phyloP scores from a whole-genome alignment of 768 basidiomycete species.

The Cantharellus cinnabarinus region DNA sequence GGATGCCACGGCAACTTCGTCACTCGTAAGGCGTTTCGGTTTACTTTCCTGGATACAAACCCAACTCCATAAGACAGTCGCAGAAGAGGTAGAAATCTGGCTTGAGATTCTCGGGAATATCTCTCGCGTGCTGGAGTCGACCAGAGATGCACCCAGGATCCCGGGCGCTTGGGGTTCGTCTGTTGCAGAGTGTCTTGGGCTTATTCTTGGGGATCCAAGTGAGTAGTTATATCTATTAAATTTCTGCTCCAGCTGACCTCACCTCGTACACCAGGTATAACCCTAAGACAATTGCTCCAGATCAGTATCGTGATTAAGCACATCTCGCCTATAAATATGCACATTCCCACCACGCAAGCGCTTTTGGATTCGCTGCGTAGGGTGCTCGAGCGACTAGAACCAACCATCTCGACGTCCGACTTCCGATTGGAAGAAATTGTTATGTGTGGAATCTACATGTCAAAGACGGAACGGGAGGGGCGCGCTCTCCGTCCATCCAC shows the following conservation, averaged over 20 bases:
- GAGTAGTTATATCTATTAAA: background rate
- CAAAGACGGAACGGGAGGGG: too few relatives aligned
- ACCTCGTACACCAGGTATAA: too few relatives aligned
- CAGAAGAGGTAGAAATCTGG: constrained; percentile 14
- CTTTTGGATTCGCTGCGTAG: too few relatives aligned
- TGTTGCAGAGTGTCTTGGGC: background rate
- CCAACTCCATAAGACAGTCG: constrained; percentile 24
- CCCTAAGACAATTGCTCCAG: too few relatives aligned
- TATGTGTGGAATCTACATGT: too few relatives aligned
- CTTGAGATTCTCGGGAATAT: constrained; percentile 19
- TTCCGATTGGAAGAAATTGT: too few relatives aligned
- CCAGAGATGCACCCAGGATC: constrained; percentile 6
- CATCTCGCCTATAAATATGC: too few relatives aligned
- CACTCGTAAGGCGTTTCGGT: constrained; percentile 48
- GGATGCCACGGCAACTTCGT: constrained; percentile 34
- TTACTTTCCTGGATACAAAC: constrained; percentile 71
- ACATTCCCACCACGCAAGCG: too few relatives aligned
- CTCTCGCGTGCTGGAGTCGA: constrained; percentile 8
- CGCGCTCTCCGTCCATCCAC: background rate
- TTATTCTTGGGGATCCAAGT: background rate
- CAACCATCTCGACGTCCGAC: too few relatives aligned
- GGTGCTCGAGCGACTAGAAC: too few relatives aligned
- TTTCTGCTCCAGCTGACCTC: background rate
- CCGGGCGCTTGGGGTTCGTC: background rate
- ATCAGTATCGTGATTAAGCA: too few relatives aligned